A percentile compares a stretch with the other conserved stretches of the same genome.
Evolutionary conservation across 2,329 filamentous ascomycete species (phyloP).

Genomic region (Scedosporium aurantiacum): DNA sequence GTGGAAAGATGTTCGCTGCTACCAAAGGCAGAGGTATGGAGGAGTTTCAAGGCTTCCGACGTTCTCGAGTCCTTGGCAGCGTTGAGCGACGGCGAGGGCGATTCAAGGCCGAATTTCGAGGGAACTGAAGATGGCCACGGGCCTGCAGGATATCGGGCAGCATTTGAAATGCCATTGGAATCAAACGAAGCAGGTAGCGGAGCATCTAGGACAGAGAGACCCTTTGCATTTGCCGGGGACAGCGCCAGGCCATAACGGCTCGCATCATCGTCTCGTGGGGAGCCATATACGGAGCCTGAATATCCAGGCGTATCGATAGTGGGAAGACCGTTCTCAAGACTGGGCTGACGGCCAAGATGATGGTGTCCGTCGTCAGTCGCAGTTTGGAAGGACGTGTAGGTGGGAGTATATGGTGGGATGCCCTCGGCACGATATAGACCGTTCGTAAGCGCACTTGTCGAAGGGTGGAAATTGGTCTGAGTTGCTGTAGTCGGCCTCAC

Average conservation of each 20-base stretch:
- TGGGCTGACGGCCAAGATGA: slow-evolving; percentile 35
- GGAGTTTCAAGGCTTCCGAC: slow-evolving; percentile 51
- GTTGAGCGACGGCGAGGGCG: slow-evolving; percentile 64
- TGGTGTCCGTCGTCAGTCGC: slow-evolving; percentile 26
- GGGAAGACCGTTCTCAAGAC: slow-evolving; percentile 44
- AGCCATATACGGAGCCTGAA: slow-evolving; percentile 60
- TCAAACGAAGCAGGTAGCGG: slow-evolving; percentile 91
- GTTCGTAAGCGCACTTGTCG: slow-evolving; percentile 56
- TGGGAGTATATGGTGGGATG: slow-evolving; percentile 23
- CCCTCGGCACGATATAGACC: slow-evolving; percentile 35
- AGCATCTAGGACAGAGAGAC: slow-evolving; percentile 83
- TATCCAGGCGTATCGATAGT: slow-evolving; percentile 48
- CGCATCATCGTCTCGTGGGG: slow-evolving; percentile 59
- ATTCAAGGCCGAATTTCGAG: slow-evolving; percentile 81
- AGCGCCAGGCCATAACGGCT: slow-evolving; percentile 58
- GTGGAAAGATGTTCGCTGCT: slow-evolving; percentile 51
- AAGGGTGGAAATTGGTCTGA: slow-evolving; percentile 49
- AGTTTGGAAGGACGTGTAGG: slow-evolving; percentile 24
- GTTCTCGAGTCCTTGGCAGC: slow-evolving; percentile 49
- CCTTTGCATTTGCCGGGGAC: slow-evolving; percentile 61
- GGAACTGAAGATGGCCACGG: slow-evolving; percentile 89
- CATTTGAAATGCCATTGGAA: slow-evolving; percentile 87
- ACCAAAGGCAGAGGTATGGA: slow-evolving; percentile 59
- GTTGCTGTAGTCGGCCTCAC: neutral
- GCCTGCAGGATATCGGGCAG: slow-evolving; percentile 64